phyloP scores from a whole-genome alignment of 2,329 filamentous ascomycete species.

The Fusarium scirpi region DNA sequence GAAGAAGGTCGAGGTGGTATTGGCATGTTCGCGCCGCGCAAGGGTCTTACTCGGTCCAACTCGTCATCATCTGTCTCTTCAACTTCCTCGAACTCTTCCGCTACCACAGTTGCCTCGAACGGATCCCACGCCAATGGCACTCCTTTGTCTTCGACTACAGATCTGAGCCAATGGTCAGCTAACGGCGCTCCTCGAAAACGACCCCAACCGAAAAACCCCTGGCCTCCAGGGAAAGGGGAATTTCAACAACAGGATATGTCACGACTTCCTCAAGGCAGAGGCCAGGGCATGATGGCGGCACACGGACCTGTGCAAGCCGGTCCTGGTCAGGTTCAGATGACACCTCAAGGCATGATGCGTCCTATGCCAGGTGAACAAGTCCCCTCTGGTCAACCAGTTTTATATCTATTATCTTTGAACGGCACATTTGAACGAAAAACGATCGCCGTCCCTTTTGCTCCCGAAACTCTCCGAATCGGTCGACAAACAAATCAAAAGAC shows the following conservation, averaged over 20 bases:
- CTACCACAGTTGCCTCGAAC: slow-evolving; percentile 72
- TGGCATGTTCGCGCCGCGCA: slow-evolving; percentile 86
- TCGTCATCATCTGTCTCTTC: slow-evolving; percentile 94
- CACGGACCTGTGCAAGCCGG: slow-evolving; percentile 51
- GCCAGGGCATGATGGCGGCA: slow-evolving; percentile 56
- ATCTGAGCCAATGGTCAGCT: slow-evolving; percentile 63
- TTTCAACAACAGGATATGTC: slow-evolving; percentile 60
- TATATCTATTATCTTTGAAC: slow-evolving; percentile 91
- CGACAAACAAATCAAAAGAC: slow-evolving; percentile 98
- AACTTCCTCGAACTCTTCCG: slow-evolving; percentile 74
- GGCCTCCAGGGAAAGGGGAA: slow-evolving; percentile 63
- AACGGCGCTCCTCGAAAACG: slow-evolving; percentile 64
- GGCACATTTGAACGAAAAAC: slow-evolving; percentile 98
- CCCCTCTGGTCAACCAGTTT: slow-evolving; percentile 77
- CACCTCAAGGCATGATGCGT: slow-evolving; percentile 68
- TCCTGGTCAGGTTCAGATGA: slow-evolving; percentile 52
- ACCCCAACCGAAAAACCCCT: slow-evolving; percentile 63
- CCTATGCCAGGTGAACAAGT: slow-evolving; percentile 71
- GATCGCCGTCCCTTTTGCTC: slow-evolving; percentile 90
- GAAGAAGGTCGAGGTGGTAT: slow-evolving; percentile 79
- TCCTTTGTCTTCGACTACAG: slow-evolving; percentile 59
- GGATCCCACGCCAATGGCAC: slow-evolving; percentile 73
- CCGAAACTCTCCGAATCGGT: slow-evolving; percentile 94
- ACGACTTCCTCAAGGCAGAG: slow-evolving; percentile 57
- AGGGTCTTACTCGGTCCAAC: slow-evolving; percentile 86